phyloP scores from a whole-genome alignment of 2,329 filamentous ascomycete species.

The Fusarium fujikuroi region DNA sequence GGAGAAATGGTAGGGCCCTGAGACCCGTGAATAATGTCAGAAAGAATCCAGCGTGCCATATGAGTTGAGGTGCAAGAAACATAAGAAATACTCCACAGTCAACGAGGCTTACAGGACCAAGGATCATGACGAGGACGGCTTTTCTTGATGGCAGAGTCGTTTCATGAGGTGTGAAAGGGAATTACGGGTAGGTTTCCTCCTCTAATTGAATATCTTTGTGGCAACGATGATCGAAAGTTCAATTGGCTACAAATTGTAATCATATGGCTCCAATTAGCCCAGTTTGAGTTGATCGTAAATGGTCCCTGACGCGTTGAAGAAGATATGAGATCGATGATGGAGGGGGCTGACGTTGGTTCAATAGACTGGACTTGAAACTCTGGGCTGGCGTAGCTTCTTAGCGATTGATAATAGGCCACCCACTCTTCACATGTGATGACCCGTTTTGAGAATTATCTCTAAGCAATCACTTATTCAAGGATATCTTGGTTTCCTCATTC shows the following conservation, averaged over 20 bases:
- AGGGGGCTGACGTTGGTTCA: constrained; percentile 28
- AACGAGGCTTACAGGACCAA: constrained; percentile 77
- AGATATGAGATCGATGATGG: constrained; percentile 33
- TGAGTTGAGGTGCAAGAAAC: constrained; percentile 76
- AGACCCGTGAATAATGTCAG: constrained; percentile 67
- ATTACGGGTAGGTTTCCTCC: not conserved
- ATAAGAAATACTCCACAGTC: constrained; percentile 80
- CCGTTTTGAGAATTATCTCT: not conserved
- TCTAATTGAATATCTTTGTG: not conserved
- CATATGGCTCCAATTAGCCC: constrained; percentile 5
- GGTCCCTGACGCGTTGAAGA: constrained; percentile 33
- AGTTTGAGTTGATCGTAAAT: not conserved
- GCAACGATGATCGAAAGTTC: not conserved
- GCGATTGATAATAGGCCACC: not conserved
- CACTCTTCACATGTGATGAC: constrained; percentile 24
- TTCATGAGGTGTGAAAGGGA: constrained; percentile 19
- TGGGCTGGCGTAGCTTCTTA: not conserved
- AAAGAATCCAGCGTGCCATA: constrained; percentile 73
- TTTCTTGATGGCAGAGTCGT: constrained; percentile 1
- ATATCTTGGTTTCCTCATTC: not conserved
- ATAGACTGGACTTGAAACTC: not conserved
- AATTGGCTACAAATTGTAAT: not conserved
- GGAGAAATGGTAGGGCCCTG: constrained; percentile 74
- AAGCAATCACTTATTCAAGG: not conserved
- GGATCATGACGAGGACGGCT: constrained; percentile 67